A percentile compares a stretch with the other conserved stretches of the same genome.
Evolutionary conservation across 495 filamentous ascomycete genomes (phyloP).

Genomic region (Emericellopsis terricola): DNA sequence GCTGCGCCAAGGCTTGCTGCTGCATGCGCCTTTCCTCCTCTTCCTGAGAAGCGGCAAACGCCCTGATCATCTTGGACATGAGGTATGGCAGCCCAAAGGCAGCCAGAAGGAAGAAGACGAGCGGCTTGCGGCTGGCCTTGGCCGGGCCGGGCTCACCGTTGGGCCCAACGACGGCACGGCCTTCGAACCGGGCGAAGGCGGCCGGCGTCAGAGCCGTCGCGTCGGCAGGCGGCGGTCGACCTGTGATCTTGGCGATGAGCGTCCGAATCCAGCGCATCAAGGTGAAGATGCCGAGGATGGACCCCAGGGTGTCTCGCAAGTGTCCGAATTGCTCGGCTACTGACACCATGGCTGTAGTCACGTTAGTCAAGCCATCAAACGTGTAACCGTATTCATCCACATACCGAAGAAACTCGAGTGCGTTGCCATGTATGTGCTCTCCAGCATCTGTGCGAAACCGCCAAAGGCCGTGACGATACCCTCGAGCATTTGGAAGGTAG

Average conservation of each 20-base stretch:
- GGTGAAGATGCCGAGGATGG: conserved; percentile 87
- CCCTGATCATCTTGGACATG: conserved; percentile 83
- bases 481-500: conserved; percentile 98
- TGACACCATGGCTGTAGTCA: conserved; percentile 70
- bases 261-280: conserved; percentile 87
- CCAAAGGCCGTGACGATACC: conserved; percentile 96
- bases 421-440: conserved; percentile 99
- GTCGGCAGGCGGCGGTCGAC: conserved; percentile 73
- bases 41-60: conserved; percentile 67
- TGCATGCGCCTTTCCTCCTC: conserved; percentile 51
- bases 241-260: conserved; percentile 82
- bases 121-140: conserved; percentile 78
- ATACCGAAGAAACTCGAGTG: conserved; percentile 96
- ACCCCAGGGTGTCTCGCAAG: conserved; percentile 85
- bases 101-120: conserved; percentile 86
- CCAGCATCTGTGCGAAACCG: conserved; percentile 97
- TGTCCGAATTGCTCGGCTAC: conserved; percentile 95
- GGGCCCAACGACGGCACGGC: conserved; percentile 20
- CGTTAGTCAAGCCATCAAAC: conserved; percentile 7
- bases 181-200: conserved; percentile 77
- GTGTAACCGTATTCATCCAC: conserved; percentile 11
- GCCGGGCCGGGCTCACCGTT: conserved; percentile 33
- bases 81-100: conserved; percentile 91
- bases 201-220: conserved; percentile 73
- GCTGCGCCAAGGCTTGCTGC: conserved; percentile 25